Percentiles rank a stretch among this genome's conserved stretches.
Evolutionary conservation across 2,329 filamentous ascomycete genomes (phyloP).

Genomic region (Penicillium sp.): DNA sequence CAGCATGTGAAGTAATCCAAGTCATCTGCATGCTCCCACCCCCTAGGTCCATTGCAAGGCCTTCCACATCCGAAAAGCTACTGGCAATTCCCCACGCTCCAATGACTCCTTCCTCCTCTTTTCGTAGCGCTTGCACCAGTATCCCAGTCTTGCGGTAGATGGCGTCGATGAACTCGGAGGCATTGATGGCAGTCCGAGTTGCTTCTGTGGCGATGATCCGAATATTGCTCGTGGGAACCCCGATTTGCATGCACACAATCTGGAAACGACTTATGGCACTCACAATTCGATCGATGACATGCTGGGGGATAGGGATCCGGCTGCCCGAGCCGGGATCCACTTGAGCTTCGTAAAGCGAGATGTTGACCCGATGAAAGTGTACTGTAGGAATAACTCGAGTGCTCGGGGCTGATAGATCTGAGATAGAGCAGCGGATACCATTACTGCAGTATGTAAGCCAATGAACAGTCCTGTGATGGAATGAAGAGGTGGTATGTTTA

Average conservation of each 20-base stretch:
- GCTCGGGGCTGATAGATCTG: slow-evolving; percentile 65
- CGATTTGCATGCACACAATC: slow-evolving; percentile 63
- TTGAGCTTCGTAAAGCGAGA: slow-evolving; percentile 81
- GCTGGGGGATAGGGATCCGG: slow-evolving; percentile 52
- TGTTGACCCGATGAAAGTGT: slow-evolving; percentile 70
- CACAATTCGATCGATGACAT: slow-evolving; percentile 63
- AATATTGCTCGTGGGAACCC: slow-evolving; percentile 60
- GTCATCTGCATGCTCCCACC: slow-evolving; percentile 66
- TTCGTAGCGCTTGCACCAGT: slow-evolving; percentile 67
- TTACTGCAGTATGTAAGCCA: slow-evolving; percentile 52
- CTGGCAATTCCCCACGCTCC: slow-evolving; percentile 80
- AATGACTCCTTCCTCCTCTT: slow-evolving; percentile 73
- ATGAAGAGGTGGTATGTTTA: slow-evolving; percentile 15
- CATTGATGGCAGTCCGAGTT: slow-evolving; percentile 73
- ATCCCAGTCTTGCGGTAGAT: slow-evolving; percentile 63
- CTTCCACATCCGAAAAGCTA: slow-evolving; percentile 64
- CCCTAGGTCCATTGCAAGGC: slow-evolving; percentile 79
- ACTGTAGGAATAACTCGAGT: slow-evolving; percentile 73
- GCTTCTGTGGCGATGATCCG: slow-evolving; percentile 84
- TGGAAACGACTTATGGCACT: slow-evolving; percentile 66
- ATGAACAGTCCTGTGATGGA: not conserved
- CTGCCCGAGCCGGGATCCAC: slow-evolving; percentile 34
- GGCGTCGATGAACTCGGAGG: slow-evolving; percentile 61
- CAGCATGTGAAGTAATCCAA: slow-evolving; percentile 56
- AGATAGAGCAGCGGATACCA: slow-evolving; percentile 86